Evolutionary conservation across 495 filamentous ascomycete genomes (phyloP).

Genomic region (Hypoxylon subgilvum): DNA sequence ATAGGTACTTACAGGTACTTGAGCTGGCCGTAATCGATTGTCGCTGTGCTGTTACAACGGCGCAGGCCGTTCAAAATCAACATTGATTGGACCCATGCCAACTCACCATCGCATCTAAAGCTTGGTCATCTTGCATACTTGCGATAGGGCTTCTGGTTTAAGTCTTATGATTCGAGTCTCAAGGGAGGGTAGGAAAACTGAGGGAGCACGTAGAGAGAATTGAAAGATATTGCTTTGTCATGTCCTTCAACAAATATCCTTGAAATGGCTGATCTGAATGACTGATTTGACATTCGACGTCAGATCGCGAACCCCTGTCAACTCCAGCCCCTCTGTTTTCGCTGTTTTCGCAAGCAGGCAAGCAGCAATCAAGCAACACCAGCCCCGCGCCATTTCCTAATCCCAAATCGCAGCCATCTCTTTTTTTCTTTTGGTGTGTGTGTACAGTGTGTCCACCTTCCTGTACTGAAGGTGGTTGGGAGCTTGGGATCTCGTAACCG

Average conservation of each 20-base stretch:
- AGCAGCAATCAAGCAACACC: slow-evolving; percentile 29
- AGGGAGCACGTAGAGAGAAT: too few species aligned
- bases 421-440: slow-evolving; percentile 25
- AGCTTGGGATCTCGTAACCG: slow-evolving; percentile 16
- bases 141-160: slow-evolving; percentile 15
- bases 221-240: too few species aligned
- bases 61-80: slow-evolving; percentile 29
- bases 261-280: slow-evolving; percentile 2
- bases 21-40: slow-evolving; percentile 34
- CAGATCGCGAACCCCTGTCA: slow-evolving; percentile 35
- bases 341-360: slow-evolving; percentile 15
- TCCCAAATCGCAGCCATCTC: slow-evolving; percentile 11
- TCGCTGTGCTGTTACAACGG: slow-evolving; percentile 25
- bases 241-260: slow-evolving; percentile 6
- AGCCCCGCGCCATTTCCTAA: slow-evolving; percentile 43
- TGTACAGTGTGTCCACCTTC: too few species aligned
- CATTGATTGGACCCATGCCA: slow-evolving; percentile 25
- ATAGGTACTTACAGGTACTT: slow-evolving; percentile 17
- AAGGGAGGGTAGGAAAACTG: neutral
- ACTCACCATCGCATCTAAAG: slow-evolving; percentile 34
- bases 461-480: slow-evolving; percentile 41
- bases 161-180: slow-evolving; percentile 14
- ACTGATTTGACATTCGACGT: slow-evolving; percentile 7
- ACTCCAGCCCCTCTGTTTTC: slow-evolving; percentile 42
- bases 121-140: slow-evolving; percentile 29